Base-by-base conservation (phyloP, 225 moss, liverwort and hornwort genomes). In the Climacium dendroides region DNA sequence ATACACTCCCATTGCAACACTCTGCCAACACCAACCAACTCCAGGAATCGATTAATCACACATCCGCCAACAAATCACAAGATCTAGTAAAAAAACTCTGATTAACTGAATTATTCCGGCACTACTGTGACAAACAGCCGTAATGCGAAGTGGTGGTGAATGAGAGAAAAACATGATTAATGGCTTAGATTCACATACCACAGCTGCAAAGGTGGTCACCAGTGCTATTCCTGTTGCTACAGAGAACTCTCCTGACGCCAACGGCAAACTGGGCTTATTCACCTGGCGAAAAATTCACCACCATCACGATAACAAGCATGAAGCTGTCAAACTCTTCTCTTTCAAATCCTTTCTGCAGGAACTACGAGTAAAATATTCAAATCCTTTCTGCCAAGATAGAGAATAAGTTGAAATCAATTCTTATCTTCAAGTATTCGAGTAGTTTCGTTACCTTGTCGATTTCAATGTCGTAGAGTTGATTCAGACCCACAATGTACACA, bases 401-500 rank as follows among this genome's bases (percentile, higher is more conserved):
- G 75, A 47, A 53, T 58, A 23, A 15, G 35, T 47, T 16, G 14
- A 64, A 57, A 81, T 39, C 24, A 19, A 4, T 55, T 74, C 47
- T 74, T 69, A 67, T 69, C 35, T 67, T 35, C 24, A 53, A 62
- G 48, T 37, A 23, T 78, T 65, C 61, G n/a, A 66, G 13, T 41
- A 47, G 32, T 74, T 61, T 63, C 8, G 43, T 67, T 78, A 91
- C 95, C 93, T 95, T 97, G 81, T 97, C 96, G 64, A 97, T 95
- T 35, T 94, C 94, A 19, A 97, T 92, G 83, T 96, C 94, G 74
- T 91, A 95, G 55, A 97, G 90, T 89, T 97, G 97, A 86, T 97
- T 96, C 89, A 94, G 87, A n/a, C 95, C 97, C 55, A 95, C 94
- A 53, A 97, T 95, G 90, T 95, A 97, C n/a, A 97, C 92, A 60